Evolutionary conservation across 345 rosid species (phyloP).

Genomic region (Eucalyptus marginata): DNA sequence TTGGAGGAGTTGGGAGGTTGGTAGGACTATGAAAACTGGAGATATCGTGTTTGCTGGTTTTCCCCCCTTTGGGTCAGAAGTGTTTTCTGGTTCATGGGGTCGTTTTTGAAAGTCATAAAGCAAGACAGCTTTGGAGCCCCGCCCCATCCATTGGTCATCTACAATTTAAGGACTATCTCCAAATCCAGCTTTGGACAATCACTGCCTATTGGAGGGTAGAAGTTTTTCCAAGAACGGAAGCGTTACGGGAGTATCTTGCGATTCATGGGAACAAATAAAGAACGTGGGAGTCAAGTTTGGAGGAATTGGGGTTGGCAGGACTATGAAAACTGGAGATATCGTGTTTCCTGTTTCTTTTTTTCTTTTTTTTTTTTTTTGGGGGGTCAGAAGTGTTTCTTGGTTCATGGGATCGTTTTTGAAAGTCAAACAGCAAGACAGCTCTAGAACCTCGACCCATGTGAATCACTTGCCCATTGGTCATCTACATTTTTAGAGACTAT

Average conservation of each 20-base stretch:
- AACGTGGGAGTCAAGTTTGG: background rate
- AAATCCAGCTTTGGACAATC: background rate
- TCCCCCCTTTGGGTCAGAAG: background rate
- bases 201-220: background rate
- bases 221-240: background rate
- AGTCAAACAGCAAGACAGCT: background rate
- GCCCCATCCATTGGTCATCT: background rate
- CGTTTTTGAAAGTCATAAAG: background rate
- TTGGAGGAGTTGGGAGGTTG: no score
- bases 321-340: background rate
- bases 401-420: background rate
- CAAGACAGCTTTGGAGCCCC: background rate
- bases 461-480: background rate
- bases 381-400: background rate
- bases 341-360: no score
- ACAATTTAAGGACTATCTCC: background rate
- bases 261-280: background rate
- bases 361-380: accelerated
- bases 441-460: background rate
- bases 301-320: background rate
- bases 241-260: background rate
- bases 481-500: background rate
- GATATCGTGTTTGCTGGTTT: background rate
- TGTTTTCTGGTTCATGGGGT: background rate
- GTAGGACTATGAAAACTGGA: background rate